A percentile compares a stretch with the other conserved stretches of the same genome.
phyloP scores from a whole-genome alignment of 2,329 filamentous ascomycete species.

The Elsinoe arachidis region DNA sequence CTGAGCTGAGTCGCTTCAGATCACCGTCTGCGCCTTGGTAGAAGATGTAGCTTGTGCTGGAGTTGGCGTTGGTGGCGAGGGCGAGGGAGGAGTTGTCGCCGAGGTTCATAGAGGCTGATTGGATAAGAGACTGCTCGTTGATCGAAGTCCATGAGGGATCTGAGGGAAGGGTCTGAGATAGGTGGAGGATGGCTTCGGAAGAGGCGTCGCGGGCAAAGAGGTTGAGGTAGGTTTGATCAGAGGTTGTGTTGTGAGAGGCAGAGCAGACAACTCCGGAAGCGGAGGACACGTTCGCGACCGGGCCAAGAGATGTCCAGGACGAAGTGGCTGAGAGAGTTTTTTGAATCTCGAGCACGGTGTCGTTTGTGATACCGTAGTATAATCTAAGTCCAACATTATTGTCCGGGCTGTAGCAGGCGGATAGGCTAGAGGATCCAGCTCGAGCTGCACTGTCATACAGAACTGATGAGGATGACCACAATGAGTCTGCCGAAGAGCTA shows the following conservation, averaged over 20 bases:
- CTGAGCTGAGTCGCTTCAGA: not conserved
- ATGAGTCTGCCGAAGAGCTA: not conserved
- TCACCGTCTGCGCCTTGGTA: constrained; percentile 2
- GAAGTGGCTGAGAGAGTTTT: not conserved
- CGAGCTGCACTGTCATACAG: not conserved
- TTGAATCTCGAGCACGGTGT: not conserved
- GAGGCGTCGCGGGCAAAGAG: not conserved
- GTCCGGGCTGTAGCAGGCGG: not conserved
- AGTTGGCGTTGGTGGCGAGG: not conserved
- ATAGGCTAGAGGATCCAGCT: not conserved
- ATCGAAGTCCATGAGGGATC: not conserved
- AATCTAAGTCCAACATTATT: not conserved
- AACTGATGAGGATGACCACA: not conserved
- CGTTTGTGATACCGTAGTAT: not conserved
- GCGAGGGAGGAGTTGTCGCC: not conserved
- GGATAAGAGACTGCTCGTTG: not conserved
- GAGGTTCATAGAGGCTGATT: not conserved
- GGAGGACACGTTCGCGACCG: not conserved
- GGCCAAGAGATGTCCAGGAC: not conserved
- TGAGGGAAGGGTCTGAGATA: not conserved
- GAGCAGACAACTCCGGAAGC: not conserved
- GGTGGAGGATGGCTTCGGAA: not conserved
- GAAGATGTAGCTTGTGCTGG: constrained; percentile 4
- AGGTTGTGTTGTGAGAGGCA: not conserved
- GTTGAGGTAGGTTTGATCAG: not conserved